These are phyloP conservation scores for Erodium chrysanthum DNA, from an alignment of 441 rosid species.

Conservation along the genomic window DNA sequence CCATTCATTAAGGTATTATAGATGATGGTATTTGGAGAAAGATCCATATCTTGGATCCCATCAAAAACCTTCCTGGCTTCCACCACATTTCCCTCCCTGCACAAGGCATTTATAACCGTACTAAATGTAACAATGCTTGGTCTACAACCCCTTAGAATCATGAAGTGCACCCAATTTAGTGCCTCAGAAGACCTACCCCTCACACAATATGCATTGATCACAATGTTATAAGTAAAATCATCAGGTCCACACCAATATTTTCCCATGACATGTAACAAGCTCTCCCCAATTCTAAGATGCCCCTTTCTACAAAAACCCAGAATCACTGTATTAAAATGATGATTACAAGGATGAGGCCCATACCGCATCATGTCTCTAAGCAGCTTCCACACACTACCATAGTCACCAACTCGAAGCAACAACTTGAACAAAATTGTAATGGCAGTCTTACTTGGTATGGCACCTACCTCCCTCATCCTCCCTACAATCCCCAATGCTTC, in stretches of 20 bases:
- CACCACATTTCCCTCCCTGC: constrained; percentile 44
- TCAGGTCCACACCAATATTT: constrained; percentile 39
- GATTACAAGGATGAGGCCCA: constrained; percentile 46
- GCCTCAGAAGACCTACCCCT: constrained; percentile 36
- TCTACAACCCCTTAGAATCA: constrained; percentile 44
- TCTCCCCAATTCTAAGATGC: constrained; percentile 34
- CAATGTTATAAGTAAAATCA: constrained; percentile 52
- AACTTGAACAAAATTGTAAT: constrained; percentile 38
- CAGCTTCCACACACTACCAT: constrained; percentile 51
- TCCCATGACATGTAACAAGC: constrained; percentile 43
- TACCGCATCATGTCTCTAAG: constrained; percentile 41
- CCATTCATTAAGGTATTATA: constrained; percentile 58
- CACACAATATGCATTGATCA: constrained; percentile 45
- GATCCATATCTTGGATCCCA: constrained; percentile 34
- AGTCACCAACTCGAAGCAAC: constrained; percentile 51
- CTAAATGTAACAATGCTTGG: constrained; percentile 42
- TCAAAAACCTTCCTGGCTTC: constrained; percentile 48
- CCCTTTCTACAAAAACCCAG: constrained; percentile 53
- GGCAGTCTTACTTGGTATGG: constrained; percentile 45
- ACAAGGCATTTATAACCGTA: constrained; percentile 43
- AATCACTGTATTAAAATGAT: constrained; percentile 39
- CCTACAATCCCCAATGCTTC: constrained; percentile 37
- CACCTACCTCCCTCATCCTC: constrained; percentile 43
- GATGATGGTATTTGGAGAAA: constrained; percentile 34
- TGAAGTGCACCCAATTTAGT: constrained; percentile 34